phyloP scores from a whole-genome alignment of 1,139 yeast species.

The Yamadazyma friedrichii region DNA sequence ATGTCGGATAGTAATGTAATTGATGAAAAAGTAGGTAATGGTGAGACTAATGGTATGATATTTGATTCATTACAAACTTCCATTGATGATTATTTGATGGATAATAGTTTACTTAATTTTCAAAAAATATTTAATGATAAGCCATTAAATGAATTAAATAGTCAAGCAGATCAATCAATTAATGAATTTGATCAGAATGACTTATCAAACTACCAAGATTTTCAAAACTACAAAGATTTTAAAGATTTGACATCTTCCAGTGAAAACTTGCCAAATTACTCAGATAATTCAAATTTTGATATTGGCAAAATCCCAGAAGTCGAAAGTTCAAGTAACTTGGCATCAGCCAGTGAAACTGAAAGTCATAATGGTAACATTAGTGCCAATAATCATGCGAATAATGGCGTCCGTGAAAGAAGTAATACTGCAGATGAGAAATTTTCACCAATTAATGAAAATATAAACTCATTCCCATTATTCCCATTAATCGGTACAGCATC shows the following conservation, averaged over 20 bases:
- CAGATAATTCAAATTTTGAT: not conserved
- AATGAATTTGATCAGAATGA: not conserved
- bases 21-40: slow-evolving; percentile 3
- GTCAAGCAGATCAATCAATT: not conserved
- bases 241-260: not conserved
- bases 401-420: slow-evolving; percentile 17
- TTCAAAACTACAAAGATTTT: not conserved
- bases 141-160: not conserved
- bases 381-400: slow-evolving; percentile 1
- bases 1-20: not conserved
- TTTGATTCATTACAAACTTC: slow-evolving; percentile 5
- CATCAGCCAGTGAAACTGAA: slow-evolving; percentile 4
- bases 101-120: slow-evolving; percentile 33
- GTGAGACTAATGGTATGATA: slow-evolving; percentile 10
- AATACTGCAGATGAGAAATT: slow-evolving; percentile 13
- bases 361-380: slow-evolving; percentile 15
- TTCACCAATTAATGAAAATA: not conserved
- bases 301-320: not conserved
- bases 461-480: slow-evolving; percentile 42
- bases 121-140: slow-evolving; percentile 1
- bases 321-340: slow-evolving; percentile 1
- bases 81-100: slow-evolving; percentile 28
- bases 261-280: not conserved
- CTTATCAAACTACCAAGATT: not conserved
- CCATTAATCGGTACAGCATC: slow-evolving; percentile 50